Evolutionary conservation across 2,329 filamentous ascomycete genomes (phyloP).

Genomic region (Iodosphaeria phyllophila): DNA sequence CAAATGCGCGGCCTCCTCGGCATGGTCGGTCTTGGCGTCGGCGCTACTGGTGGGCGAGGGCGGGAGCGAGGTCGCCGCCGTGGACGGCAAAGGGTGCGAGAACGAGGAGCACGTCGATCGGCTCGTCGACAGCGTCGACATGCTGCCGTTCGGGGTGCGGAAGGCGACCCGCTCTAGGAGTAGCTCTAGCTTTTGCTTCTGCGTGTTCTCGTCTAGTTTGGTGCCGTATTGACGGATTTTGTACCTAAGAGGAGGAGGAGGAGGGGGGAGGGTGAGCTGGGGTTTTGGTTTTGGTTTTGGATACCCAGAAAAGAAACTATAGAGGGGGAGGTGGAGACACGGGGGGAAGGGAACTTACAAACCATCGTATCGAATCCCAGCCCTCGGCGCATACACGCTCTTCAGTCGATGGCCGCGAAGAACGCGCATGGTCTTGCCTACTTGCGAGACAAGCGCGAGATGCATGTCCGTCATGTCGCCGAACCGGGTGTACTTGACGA

Average conservation of each 20-base stretch:
- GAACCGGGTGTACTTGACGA: slow-evolving; percentile 24
- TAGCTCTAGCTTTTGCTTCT: slow-evolving; percentile 24
- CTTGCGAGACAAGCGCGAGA: slow-evolving; percentile 25
- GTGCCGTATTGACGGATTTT: slow-evolving; percentile 26
- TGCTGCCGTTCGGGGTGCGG: no score
- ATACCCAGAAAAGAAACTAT: not conserved
- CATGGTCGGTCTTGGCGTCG: no score
- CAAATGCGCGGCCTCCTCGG: no score
- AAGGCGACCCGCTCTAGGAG: slow-evolving; percentile 27
- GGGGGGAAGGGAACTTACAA: slow-evolving; percentile 22
- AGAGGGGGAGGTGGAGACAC: not conserved
- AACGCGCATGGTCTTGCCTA: slow-evolving; percentile 30
- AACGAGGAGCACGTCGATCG: no score
- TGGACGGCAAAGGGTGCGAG: no score
- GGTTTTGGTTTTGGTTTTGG: not conserved
- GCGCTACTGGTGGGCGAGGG: no score
- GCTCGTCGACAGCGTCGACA: no score
- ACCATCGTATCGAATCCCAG: slow-evolving; percentile 37
- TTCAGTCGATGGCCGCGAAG: slow-evolving; percentile 29
- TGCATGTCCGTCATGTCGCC: slow-evolving; percentile 26
- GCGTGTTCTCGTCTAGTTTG: slow-evolving; percentile 19
- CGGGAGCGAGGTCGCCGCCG: no score
- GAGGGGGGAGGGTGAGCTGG: not conserved
- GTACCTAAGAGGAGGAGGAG: slow-evolving; percentile 26
- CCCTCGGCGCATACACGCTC: slow-evolving; percentile 30